A percentile compares a stretch with the other conserved stretches of the same genome.
Conservation (phyloP, 768 basidiomycete species). For the Pleurotus giganteus region DNA sequence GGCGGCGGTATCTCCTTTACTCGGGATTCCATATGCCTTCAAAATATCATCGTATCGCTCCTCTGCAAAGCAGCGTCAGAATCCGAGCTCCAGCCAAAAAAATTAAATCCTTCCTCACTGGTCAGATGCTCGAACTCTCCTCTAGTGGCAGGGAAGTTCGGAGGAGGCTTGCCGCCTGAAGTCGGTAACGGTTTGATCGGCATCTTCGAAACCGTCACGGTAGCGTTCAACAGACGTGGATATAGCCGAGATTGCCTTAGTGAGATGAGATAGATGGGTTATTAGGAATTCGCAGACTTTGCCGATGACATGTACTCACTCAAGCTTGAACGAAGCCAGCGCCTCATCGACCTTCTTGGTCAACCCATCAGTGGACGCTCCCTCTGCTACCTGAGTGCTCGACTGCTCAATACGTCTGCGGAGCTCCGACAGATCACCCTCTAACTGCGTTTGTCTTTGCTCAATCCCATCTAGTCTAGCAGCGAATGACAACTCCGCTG, state of each 20-base stretch:
- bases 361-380: neutral
- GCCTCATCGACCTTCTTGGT: neutral
- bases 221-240: slow-evolving; percentile 6
- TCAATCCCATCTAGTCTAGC: slow-evolving; percentile 4
- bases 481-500: neutral
- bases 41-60: slow-evolving; percentile 11
- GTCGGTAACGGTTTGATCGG: slow-evolving; percentile 3
- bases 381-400: neutral
- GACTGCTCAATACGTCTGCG: neutral
- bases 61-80: neutral
- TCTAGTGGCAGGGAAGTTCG: slow-evolving; percentile 10
- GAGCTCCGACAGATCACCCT: neutral
- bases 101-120: neutral
- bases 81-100: neutral
- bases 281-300: neutral
- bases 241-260: slow-evolving; percentile 5
- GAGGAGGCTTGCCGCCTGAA: slow-evolving; percentile 5
- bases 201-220: slow-evolving; percentile 7
- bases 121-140: slow-evolving; percentile 11
- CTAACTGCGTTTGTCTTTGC: neutral
- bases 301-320: neutral
- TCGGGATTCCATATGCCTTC: slow-evolving; percentile 6
- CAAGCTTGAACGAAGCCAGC: neutral
- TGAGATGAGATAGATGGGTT: neutral
- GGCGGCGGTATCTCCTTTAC: slow-evolving; percentile 6